A percentile compares a stretch with the other conserved stretches of the same genome.
phyloP scores from a whole-genome alignment of 805 yeast species.

The Limtongozyma cylindracea region DNA sequence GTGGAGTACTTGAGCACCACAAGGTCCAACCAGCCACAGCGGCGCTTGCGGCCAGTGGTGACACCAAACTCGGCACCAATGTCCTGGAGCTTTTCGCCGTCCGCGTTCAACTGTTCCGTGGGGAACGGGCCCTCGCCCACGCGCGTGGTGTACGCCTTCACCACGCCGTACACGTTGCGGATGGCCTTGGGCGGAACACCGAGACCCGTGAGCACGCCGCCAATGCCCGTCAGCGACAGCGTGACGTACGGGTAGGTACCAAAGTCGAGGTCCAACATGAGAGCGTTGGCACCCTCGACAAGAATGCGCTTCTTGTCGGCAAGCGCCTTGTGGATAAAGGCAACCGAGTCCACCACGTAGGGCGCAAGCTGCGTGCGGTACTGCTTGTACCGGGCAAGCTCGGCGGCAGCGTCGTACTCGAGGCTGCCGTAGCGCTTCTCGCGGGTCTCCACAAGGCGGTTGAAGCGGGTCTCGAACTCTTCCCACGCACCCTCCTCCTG shows the following conservation, averaged over 20 bases:
- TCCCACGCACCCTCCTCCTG: slow-evolving; percentile 85
- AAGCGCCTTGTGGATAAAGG: slow-evolving; percentile 59
- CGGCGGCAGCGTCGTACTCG: slow-evolving; percentile 65
- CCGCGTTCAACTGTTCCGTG: slow-evolving; percentile 75
- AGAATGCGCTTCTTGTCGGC: slow-evolving; percentile 60
- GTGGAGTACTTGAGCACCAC: slow-evolving; percentile 86
- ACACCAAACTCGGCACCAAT: slow-evolving; percentile 96
- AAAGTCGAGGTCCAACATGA: slow-evolving; percentile 91
- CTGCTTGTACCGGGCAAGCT: slow-evolving; percentile 50
- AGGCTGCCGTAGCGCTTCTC: slow-evolving; percentile 81
- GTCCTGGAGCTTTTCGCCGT: slow-evolving; percentile 67
- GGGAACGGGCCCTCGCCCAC: slow-evolving; percentile 99
- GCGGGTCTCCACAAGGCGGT: slow-evolving; percentile 59
- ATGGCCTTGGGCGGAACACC: slow-evolving; percentile 85
- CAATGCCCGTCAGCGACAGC: slow-evolving; percentile 86
- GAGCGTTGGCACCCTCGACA: slow-evolving; percentile 95
- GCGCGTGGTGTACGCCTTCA: slow-evolving; percentile 94
- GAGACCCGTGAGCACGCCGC: slow-evolving; percentile 93
- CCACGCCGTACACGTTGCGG: slow-evolving; percentile 76
- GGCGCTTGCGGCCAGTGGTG: slow-evolving; percentile 95
- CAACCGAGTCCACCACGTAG: slow-evolving; percentile 81
- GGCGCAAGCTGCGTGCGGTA: slow-evolving; percentile 61
- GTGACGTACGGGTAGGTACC: slow-evolving; percentile 98
- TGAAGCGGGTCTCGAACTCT: slow-evolving; percentile 59
- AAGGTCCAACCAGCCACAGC: slow-evolving; percentile 97